Evolutionary conservation across 148 eudicot genomes (phyloP), one percentile per base, ranked within the genome.

Genomic region (Rhododendron williamsianum): DNA sequence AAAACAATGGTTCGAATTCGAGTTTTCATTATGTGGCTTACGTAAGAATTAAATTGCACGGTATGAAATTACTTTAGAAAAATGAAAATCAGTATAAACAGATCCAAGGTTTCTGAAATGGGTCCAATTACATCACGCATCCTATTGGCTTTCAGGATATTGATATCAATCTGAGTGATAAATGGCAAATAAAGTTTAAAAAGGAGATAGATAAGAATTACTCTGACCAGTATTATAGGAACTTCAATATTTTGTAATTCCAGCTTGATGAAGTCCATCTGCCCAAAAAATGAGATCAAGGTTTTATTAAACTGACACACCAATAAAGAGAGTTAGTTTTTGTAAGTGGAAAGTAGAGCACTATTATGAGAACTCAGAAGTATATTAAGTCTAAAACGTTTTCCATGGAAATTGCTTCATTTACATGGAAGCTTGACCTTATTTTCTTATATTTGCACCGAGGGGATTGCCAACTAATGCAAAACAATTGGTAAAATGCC

Each of bases 171-270:
- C 8, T 46, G 56, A 78, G 35, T 3, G 30, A 46, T 12, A 78
- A 78, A 78, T 49, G 19, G n/a, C 8, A 27, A 46, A 43, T 48
- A 15, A 77, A 18, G 85, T 80, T 8, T 58, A 81, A 11, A 60
- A 79, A 52, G 56, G 81, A 9, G 45, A 33, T 43, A 23, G 84
- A 80, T 35, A 73, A 19, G 73, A 18, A 83, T 79, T 81, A 58
- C 88, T 52, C 87, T 67, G 35, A 96, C 98, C 98, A 96, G 83
- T 63, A 94, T 74, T 82, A 94, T 76, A 27, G 98, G 98, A 73
- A 90, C 86, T 81, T 84, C 89, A 83, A 73, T 83, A 87, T 87
- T 89, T 78, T 86, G 88, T 58, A 93, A 90, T 89, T 96, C 96
- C 49, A 90, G 92, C 60, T 89, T 81, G 51, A 96, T 91, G 87